Percentiles rank a stretch among this genome's conserved stretches.
Conservation (phyloP, 1,139 yeast species). For the Suhomyces anneliseae region DNA sequence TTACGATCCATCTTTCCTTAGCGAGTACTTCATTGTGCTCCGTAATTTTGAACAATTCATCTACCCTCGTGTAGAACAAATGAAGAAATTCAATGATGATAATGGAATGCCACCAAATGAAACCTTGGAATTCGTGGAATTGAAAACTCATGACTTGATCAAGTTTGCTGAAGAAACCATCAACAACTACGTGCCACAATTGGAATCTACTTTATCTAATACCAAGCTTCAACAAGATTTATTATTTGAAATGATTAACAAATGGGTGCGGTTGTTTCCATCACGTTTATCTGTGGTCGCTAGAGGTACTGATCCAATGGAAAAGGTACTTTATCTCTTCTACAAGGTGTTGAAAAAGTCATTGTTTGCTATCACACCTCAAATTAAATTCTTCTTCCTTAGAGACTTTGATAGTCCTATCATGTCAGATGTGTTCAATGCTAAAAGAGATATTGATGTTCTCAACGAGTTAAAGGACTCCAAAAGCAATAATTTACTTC, state of each 20-base stretch:
- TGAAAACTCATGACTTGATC: slow-evolving; percentile 26
- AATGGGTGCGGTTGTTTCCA: slow-evolving; percentile 43
- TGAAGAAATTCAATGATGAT: not conserved
- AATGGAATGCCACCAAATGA: slow-evolving; percentile 4
- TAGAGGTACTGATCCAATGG: slow-evolving; percentile 29
- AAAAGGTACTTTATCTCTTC: slow-evolving; percentile 35
- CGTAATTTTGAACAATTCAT: slow-evolving; percentile 20
- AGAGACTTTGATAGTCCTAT: slow-evolving; percentile 47
- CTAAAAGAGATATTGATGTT: slow-evolving; percentile 28
- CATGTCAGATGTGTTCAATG: slow-evolving; percentile 39
- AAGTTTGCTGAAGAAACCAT: slow-evolving; percentile 29
- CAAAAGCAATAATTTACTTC: slow-evolving; percentile 11
- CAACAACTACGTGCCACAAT: slow-evolving; percentile 28
- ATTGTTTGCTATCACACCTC: slow-evolving; percentile 41
- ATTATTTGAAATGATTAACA: slow-evolving; percentile 37
- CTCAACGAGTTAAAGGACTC: slow-evolving; percentile 22
- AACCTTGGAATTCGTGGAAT: slow-evolving; percentile 17
- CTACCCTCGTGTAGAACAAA: slow-evolving; percentile 1
- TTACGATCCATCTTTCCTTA: slow-evolving; percentile 34
- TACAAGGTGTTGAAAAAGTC: slow-evolving; percentile 38
- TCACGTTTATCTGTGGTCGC: slow-evolving; percentile 27
- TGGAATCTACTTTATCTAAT: slow-evolving; percentile 26
- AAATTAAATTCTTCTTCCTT: slow-evolving; percentile 41
- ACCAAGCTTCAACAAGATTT: slow-evolving; percentile 35
- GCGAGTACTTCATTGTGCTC: slow-evolving; percentile 29